Evolutionary conservation across 441 rosid species (phyloP).

Genomic region (Jatropha podagrica): DNA sequence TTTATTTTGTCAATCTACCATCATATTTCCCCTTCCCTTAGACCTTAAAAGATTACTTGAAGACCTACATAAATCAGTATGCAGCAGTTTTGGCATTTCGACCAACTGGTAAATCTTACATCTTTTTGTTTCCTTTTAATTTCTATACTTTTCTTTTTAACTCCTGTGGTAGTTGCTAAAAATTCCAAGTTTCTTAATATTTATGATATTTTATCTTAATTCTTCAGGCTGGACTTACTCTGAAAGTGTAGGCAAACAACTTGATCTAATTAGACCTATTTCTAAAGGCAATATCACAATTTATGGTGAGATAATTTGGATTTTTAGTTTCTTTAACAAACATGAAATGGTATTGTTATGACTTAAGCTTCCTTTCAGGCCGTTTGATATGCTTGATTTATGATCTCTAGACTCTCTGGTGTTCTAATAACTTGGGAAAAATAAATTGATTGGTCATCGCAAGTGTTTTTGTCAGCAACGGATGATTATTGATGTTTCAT

Average conservation of each 20-base stretch:
- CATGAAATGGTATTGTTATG: slow-evolving; percentile 12
- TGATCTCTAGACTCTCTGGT: background rate
- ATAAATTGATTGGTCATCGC: background rate
- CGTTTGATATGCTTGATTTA: slow-evolving; percentile 19
- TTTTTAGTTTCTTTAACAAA: slow-evolving; percentile 18
- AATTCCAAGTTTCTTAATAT: background rate
- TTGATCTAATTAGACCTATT: slow-evolving; percentile 62
- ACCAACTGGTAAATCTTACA: slow-evolving; percentile 57
- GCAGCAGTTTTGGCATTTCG: slow-evolving; percentile 69
- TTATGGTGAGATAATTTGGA: slow-evolving; percentile 52
- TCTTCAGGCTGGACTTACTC: slow-evolving; percentile 78
- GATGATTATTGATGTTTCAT: slow-evolving; percentile 14
- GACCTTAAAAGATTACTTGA: slow-evolving; percentile 58
- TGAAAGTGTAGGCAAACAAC: slow-evolving; percentile 54
- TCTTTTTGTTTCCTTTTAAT: background rate
- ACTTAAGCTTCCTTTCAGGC: slow-evolving; percentile 7
- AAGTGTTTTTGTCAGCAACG: background rate
- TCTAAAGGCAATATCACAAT: slow-evolving; percentile 61
- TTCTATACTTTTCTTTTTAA: background rate
- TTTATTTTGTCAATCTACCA: slow-evolving; percentile 7
- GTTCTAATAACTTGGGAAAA: background rate
- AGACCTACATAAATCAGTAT: slow-evolving; percentile 43
- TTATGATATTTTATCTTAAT: slow-evolving; percentile 1
- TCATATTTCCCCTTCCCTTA: slow-evolving; percentile 21
- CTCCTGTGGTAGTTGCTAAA: background rate